Conservation (phyloP, 345 rosid species). For the Isatis tinctoria region DNA sequence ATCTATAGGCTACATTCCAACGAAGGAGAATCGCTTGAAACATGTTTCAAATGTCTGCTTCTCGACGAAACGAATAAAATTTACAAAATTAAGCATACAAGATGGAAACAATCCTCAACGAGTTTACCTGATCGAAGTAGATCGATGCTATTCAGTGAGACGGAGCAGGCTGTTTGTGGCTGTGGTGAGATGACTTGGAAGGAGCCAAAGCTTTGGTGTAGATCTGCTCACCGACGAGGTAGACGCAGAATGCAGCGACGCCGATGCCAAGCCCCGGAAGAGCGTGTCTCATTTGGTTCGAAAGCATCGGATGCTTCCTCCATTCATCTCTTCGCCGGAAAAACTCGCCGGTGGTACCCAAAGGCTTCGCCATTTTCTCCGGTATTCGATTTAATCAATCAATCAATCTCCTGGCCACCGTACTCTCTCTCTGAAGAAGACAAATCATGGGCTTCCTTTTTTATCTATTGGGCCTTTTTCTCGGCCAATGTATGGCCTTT, state of each 20-base stretch:
- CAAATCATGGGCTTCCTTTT: neutral
- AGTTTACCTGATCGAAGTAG: neutral
- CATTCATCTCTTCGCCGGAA: constrained; percentile 90
- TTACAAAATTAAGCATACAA: neutral
- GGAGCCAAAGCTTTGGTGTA: constrained; percentile 57
- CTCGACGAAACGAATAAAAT: no score
- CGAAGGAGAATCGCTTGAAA: neutral
- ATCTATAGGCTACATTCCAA: neutral
- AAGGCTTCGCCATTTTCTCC: constrained; percentile 51
- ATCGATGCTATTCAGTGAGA: constrained; percentile 15
- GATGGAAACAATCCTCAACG: neutral
- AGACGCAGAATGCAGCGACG: constrained; percentile 80
- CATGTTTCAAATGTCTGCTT: neutral
- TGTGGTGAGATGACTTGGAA: constrained; percentile 47
- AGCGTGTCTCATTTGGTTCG: constrained; percentile 81
- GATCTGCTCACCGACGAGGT: constrained; percentile 90
- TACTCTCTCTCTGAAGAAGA: neutral
- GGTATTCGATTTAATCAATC: neutral
- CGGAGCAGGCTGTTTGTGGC: constrained; percentile 31
- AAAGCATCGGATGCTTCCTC: constrained; percentile 91
- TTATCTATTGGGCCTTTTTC: neutral
- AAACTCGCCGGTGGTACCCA: constrained; percentile 86
- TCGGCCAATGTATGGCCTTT: neutral
- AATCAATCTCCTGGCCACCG: neutral
- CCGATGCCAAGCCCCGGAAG: constrained; percentile 88